These are phyloP conservation scores for Lactifluus echinatus DNA, from an alignment of 768 basidiomycete species.

Conservation along the genomic window DNA sequence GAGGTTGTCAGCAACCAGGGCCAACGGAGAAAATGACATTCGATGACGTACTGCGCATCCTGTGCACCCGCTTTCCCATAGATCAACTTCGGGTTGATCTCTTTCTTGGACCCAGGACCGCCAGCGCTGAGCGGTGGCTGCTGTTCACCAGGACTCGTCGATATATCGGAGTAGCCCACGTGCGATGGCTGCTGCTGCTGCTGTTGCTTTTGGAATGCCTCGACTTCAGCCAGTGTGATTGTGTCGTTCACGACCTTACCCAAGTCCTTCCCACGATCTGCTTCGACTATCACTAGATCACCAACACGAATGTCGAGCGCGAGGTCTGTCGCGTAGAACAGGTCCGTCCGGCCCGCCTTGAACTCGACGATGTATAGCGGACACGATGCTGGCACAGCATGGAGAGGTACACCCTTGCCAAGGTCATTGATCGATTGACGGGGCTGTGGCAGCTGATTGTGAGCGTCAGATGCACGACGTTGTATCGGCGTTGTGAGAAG, in stretches of 20 bases:
- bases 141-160: constrained; percentile 41
- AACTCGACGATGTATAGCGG: constrained; percentile 97
- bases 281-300: constrained; percentile 94
- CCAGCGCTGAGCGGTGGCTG: constrained; percentile 15
- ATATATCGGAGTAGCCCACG: constrained; percentile 33
- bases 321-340: constrained; percentile 82
- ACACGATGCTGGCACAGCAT: constrained; percentile 71
- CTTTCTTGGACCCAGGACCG: constrained; percentile 56
- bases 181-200: constrained; percentile 35
- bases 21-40: neutral
- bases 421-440: constrained; percentile 41
- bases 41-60: constrained; percentile 66
- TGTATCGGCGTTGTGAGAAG: constrained; percentile 21
- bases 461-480: constrained; percentile 36
- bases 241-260: constrained; percentile 89
- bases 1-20: constrained; percentile 1
- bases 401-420: constrained; percentile 84
- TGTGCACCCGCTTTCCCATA: constrained; percentile 78
- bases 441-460: constrained; percentile 21
- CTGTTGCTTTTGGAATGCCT: constrained; percentile 81
- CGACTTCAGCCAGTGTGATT: constrained; percentile 83
- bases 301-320: constrained; percentile 63
- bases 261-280: constrained; percentile 88
- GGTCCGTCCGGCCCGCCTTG: constrained; percentile 91
- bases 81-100: constrained; percentile 95